phyloP scores from a whole-genome alignment of 305 asterid species.

The Solanum hybrid region DNA sequence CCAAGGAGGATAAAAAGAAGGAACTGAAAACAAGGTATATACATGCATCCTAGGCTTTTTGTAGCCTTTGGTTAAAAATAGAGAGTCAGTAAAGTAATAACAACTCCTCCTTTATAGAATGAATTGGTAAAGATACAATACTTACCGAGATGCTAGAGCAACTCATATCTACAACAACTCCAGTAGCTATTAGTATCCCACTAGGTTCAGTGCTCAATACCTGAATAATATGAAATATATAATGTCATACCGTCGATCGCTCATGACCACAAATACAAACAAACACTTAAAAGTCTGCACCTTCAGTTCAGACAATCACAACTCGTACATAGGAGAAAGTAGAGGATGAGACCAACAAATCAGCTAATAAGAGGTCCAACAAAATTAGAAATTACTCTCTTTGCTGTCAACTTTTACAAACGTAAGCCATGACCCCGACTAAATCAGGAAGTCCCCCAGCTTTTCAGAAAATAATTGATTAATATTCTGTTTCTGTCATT shows the following conservation, averaged over 20 bases:
- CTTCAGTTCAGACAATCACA: neutral
- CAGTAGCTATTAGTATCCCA: slow-evolving; percentile 62
- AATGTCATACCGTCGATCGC: neutral
- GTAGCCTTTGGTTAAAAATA: neutral
- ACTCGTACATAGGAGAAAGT: neutral
- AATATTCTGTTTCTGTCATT: neutral
- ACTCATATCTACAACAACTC: slow-evolving; percentile 59
- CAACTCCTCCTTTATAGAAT: neutral
- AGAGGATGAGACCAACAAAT: neutral
- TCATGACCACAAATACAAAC: neutral
- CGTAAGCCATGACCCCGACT: neutral
- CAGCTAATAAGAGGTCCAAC: neutral
- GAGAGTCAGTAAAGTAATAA: neutral
- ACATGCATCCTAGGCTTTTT: neutral
- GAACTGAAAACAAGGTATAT: neutral
- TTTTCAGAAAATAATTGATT: neutral
- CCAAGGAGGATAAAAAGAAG: neutral
- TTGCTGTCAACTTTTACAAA: neutral
- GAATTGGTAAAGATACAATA: slow-evolving; percentile 16
- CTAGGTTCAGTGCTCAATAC: slow-evolving; percentile 76
- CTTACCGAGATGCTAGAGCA: slow-evolving; percentile 71
- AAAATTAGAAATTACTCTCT: neutral
- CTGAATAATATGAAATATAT: slow-evolving; percentile 35
- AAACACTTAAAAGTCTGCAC: neutral
- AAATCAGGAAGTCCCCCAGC: neutral